These are phyloP conservation scores for Cyberlindnera mississippiensis DNA, from an alignment of 805 yeast species.

Conservation along the genomic window DNA sequence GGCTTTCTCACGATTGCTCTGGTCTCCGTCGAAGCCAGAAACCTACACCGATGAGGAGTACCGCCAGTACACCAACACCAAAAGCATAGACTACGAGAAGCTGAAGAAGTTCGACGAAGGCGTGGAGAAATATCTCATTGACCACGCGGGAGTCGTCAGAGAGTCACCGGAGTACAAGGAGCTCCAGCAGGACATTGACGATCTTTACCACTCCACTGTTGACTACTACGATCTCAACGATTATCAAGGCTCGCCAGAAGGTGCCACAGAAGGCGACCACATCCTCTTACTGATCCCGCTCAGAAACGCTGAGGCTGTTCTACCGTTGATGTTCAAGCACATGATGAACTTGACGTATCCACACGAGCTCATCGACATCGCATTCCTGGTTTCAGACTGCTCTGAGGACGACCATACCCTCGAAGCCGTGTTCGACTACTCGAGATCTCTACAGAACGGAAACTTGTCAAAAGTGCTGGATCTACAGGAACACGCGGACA, in stretches of 20 bases:
- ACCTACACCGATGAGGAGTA: conserved; percentile 14
- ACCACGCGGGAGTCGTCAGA: conserved; percentile 31
- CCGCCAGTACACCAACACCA: conserved; percentile 25
- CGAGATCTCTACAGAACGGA: conserved; percentile 68
- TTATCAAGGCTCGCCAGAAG: conserved; percentile 50
- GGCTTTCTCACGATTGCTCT: conserved; percentile 5
- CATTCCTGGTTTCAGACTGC: conserved; percentile 78
- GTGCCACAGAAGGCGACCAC: conserved; percentile 51
- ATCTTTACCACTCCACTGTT: conserved; percentile 42
- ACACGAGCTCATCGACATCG: conserved; percentile 73
- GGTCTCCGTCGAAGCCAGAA: neutral
- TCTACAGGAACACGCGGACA: conserved; percentile 37
- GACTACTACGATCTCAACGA: conserved; percentile 60
- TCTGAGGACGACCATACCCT: conserved; percentile 62
- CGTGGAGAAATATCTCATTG: conserved; percentile 33
- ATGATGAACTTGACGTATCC: conserved; percentile 84
- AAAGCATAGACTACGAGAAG: conserved; percentile 30
- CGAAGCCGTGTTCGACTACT: conserved; percentile 59
- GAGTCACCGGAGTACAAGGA: conserved; percentile 24
- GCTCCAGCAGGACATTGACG: conserved; percentile 32
- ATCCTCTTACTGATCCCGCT: conserved; percentile 71
- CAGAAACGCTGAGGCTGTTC: conserved; percentile 70
- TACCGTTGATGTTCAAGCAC: conserved; percentile 81
- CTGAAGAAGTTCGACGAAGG: conserved; percentile 37
- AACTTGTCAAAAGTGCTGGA: conserved; percentile 47